Conservation (phyloP, 768 basidiomycete genomes). For the Phlebiopsis gigantea region DNA sequence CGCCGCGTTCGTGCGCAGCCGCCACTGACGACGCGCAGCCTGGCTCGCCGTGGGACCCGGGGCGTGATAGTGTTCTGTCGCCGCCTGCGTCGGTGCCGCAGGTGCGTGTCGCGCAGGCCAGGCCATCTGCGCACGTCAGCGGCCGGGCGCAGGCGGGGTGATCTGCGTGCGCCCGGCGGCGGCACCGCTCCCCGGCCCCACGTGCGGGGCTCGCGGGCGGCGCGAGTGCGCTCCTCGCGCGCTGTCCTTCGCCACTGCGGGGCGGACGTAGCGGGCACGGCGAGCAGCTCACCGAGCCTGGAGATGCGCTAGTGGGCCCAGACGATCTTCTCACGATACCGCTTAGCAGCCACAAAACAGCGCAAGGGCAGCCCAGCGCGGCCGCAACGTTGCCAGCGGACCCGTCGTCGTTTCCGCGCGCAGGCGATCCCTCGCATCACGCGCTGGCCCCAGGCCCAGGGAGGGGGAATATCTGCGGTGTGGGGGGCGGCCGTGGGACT, state of each 20-base stretch:
- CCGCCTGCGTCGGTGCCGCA: not conserved
- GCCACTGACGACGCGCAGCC: not conserved
- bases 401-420: not conserved
- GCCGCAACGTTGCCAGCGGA: no score
- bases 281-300: not conserved
- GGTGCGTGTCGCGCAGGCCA: not conserved
- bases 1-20: not conserved
- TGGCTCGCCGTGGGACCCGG: not conserved
- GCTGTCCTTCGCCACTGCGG: not conserved
- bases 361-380: no score
- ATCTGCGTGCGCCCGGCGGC: not conserved
- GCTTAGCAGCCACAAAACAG: not conserved
- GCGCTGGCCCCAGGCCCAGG: no score
- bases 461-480: not conserved
- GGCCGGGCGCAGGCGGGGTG: not conserved
- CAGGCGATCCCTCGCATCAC: not conserved
- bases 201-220: no score
- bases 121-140: not conserved
- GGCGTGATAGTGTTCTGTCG: not conserved
- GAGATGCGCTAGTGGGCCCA: not conserved
- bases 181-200: no score
- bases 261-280: not conserved
- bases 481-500: not conserved
- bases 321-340: slow-evolving; percentile 1
- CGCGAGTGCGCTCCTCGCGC: not conserved